phyloP scores from a whole-genome alignment of 768 basidiomycete species.

The Kondoa malvinella region DNA sequence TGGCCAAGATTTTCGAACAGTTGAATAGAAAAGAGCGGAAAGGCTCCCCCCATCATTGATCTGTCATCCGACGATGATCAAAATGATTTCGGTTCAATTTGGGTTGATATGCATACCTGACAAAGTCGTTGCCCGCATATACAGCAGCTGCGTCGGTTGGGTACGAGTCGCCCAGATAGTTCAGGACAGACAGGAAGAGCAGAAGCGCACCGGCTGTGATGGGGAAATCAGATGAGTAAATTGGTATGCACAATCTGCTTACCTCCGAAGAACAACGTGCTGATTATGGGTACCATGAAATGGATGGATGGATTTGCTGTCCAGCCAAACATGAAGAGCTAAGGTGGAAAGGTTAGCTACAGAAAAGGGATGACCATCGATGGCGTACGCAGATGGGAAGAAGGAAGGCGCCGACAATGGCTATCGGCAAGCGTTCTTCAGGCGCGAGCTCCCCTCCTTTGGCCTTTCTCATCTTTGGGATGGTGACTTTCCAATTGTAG shows the following conservation, averaged over 20 bases:
- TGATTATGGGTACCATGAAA: not conserved
- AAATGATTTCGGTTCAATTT: not conserved
- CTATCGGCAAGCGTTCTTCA: conserved; percentile 11
- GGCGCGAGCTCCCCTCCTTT: conserved; percentile 5
- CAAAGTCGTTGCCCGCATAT: conserved; percentile 18
- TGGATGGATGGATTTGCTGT: conserved; percentile 13
- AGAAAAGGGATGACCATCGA: conserved; percentile 7
- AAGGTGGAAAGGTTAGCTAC: conserved; percentile 16
- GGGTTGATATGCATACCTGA: conserved; percentile 1
- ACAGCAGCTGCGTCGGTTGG: conserved; percentile 15
- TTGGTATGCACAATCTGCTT: not conserved
- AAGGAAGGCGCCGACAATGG: conserved; percentile 9
- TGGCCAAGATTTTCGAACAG: conserved; percentile 13
- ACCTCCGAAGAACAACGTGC: not conserved
- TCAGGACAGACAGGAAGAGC: not conserved
- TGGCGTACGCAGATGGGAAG: conserved; percentile 13
- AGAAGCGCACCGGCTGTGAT: no score
- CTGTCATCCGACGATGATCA: conserved; percentile 4
- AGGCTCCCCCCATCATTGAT: conserved; percentile 14
- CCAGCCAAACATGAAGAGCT: conserved; percentile 12
- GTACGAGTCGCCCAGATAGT: conserved; percentile 16
- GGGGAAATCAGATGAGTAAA: not conserved
- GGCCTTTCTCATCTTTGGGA: conserved; percentile 4
- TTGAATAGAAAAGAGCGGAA: conserved; percentile 10
- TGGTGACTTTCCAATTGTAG: conserved; percentile 10